These are phyloP conservation scores for Phytophthora litchii DNA, from an alignment of 352 stramenopile genomes.

Conservation along the genomic window DNA sequence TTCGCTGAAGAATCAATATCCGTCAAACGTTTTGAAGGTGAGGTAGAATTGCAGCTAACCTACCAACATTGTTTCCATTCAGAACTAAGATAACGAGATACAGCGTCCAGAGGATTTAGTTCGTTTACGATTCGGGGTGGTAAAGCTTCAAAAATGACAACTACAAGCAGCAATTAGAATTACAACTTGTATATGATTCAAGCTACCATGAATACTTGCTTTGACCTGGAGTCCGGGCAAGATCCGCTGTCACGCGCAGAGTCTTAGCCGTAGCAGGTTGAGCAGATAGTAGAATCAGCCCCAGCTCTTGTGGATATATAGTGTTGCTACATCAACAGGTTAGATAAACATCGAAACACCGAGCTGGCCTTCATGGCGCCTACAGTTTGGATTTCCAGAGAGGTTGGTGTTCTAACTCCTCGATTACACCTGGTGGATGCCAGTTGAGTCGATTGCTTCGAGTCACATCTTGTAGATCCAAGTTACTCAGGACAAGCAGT, in stretches of 20 bases:
- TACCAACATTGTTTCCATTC: slow-evolving; percentile 37
- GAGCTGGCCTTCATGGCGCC: neutral
- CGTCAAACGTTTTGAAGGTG: neutral
- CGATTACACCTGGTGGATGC: slow-evolving; percentile 20
- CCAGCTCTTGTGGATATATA: slow-evolving; percentile 34
- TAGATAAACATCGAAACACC: neutral
- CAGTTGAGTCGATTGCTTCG: slow-evolving; percentile 5
- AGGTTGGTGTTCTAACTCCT: slow-evolving; percentile 10
- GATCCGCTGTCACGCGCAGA: slow-evolving; percentile 12
- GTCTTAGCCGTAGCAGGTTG: slow-evolving; percentile 14
- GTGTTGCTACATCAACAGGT: slow-evolving; percentile 9
- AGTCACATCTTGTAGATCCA: slow-evolving; percentile 20
- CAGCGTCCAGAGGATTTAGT: slow-evolving; percentile 16
- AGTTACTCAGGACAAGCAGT: slow-evolving; percentile 29
- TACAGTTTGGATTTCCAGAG: slow-evolving; percentile 34
- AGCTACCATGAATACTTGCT: slow-evolving; percentile 10
- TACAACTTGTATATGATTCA: neutral
- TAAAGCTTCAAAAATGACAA: slow-evolving; percentile 30
- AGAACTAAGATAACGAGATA: slow-evolving; percentile 43
- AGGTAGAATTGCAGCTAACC: neutral
- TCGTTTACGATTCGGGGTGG: neutral
- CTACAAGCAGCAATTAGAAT: slow-evolving; percentile 3
- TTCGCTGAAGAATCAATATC: slow-evolving; percentile 5
- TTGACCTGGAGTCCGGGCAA: slow-evolving; percentile 12
- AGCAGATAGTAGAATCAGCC: slow-evolving; percentile 36